Base-by-base conservation (phyloP, 768 basidiomycete genomes). In the Tylopilus vinaceipallidus region DNA sequence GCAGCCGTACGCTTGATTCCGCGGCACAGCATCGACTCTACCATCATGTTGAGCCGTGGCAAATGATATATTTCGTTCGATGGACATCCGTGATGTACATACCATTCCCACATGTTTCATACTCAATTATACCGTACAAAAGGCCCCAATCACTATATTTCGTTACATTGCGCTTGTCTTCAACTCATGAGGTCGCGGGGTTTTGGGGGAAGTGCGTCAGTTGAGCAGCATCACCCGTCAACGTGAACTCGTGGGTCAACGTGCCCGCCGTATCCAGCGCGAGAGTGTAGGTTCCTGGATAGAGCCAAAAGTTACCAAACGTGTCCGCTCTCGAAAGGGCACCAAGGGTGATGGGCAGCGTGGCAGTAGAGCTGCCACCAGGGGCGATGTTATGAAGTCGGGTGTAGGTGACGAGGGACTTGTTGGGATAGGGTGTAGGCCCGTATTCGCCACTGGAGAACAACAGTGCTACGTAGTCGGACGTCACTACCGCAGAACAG, bases 391-490 rank as follows among this genome's bases (percentile, higher is more conserved):
- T 48, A 47, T 71, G 66, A n/a, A 70, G 56, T 37, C 80, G 76
- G 14, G 71, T 67, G 59, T 80, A 83, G 3, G 75, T 65, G 7
- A 79, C 69, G 41, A 82, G 75, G 52, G 73, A 63, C 61, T 81
- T 81, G 47, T 76, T 77, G 19, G 79, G 80, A 45, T 70, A 71
- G 1, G 80, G 81, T 14, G 73, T 57, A 3, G 79, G 78, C 2
- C 80, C 80, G 22, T 68, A 73, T 4, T 69, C 69, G 22, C 75
- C 73, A 41, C 71, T 75, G 50, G 75, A 60, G 65, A 81, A 83
- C 13, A 81, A 66, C 45, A 82, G 70, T 9, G 78, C 73, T 20
- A 79, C 77, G 55, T 79, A 82, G 63, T 83, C 81, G 11, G 80
- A 82, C 0, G 74, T 63, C 12, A 70, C 64, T 55, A 35, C 6